These are phyloP conservation scores for Porcisia deanei DNA, from an alignment of 208 protist genomes.

Conservation along the genomic window DNA sequence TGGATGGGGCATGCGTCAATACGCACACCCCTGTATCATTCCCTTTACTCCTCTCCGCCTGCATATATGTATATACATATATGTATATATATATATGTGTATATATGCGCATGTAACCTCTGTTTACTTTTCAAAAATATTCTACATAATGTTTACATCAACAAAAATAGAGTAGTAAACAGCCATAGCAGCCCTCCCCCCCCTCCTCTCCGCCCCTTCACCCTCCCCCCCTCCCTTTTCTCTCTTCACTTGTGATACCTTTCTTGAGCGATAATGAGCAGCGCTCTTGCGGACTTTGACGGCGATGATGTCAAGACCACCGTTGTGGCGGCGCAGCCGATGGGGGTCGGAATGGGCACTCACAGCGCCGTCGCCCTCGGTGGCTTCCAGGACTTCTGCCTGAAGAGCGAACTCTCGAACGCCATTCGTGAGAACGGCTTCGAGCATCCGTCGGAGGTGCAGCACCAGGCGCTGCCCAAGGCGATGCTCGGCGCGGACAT, in stretches of 20 bases:
- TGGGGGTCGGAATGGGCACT: conserved; percentile 82
- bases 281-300: conserved; percentile 90
- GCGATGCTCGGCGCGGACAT: conserved; percentile 98
- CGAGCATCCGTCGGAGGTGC: conserved; percentile 96
- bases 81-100: no score
- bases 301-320: conserved; percentile 85
- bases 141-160: no score
- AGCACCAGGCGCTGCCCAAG: conserved; percentile 99
- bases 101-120: no score
- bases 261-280: conserved; percentile 47
- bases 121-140: no score
- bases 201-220: neutral
- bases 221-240: neutral
- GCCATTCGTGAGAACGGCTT: conserved; percentile 96
- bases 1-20: no score
- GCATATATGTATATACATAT: neutral
- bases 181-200: neutral
- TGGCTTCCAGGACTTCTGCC: conserved; percentile 99
- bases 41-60: neutral
- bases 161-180: no score
- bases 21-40: neutral
- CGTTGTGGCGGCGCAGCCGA: conserved; percentile 63
- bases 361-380: conserved; percentile 92
- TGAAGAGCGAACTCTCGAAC: conserved; percentile 98
- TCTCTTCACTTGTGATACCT: conserved; percentile 8